A percentile compares a stretch with the other conserved stretches of the same genome.
Conservation (phyloP, 164 flowering plant genomes). For the Stephania japonica region DNA sequence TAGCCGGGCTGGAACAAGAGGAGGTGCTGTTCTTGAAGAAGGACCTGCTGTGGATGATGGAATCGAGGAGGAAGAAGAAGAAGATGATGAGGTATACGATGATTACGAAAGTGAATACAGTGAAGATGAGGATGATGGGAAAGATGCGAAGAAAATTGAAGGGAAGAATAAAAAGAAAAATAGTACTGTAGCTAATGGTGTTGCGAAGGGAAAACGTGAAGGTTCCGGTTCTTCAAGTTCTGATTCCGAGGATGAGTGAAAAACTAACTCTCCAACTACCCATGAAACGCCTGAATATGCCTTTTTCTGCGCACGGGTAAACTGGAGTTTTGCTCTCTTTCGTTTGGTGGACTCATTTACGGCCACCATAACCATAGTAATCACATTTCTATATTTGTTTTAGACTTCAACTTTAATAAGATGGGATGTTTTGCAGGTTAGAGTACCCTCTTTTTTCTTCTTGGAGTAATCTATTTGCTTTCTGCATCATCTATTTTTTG, state of each 20-base stretch:
- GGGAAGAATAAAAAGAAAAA: conserved; percentile 42
- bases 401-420: conserved; percentile 3
- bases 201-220: conserved; percentile 21
- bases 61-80: conserved; percentile 67
- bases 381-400: conserved; percentile 5
- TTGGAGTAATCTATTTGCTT: too few species aligned
- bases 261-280: conserved; percentile 1
- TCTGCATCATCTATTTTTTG: too few species aligned
- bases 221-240: conserved; percentile 46
- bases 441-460: too few species aligned
- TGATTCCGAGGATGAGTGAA: conserved; percentile 26
- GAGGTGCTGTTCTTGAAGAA: conserved; percentile 36
- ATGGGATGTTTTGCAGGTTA: neutral
- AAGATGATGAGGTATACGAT: conserved; percentile 66
- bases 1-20: conserved; percentile 64
- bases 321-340: neutral
- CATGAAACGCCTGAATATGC: neutral
- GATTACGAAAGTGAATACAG: conserved; percentile 96
- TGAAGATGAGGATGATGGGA: conserved; percentile 62
- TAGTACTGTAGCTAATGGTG: conserved; percentile 28
- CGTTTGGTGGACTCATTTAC: conserved; percentile 6
- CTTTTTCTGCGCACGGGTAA: neutral
- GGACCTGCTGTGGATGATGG: conserved; percentile 50
- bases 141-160: conserved; percentile 35
- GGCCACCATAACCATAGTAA: conserved; percentile 4